These are phyloP conservation scores for Myxozyma monticola DNA, from an alignment of 805 yeast genomes.

Conservation along the genomic window DNA sequence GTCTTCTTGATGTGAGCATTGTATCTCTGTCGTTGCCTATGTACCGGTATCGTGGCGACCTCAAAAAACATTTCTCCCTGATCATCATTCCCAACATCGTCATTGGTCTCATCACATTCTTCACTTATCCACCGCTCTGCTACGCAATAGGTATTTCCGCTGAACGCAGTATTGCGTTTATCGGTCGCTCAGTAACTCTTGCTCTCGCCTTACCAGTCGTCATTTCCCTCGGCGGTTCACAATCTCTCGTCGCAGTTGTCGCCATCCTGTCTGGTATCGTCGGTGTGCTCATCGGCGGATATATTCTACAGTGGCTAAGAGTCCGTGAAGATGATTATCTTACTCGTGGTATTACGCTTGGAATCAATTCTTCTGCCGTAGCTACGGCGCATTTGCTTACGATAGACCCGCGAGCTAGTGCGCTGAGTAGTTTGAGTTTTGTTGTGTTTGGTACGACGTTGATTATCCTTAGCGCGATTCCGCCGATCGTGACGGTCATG, in stretches of 20 bases:
- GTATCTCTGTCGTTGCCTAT: conserved; percentile 75
- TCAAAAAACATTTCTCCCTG: conserved; percentile 56
- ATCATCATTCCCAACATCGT: conserved; percentile 60
- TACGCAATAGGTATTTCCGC: conserved; percentile 63
- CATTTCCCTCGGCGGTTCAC: conserved; percentile 64
- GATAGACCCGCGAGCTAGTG: conserved; percentile 76
- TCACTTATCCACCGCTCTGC: conserved; percentile 70
- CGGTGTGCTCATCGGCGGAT: conserved; percentile 69
- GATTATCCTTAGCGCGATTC: conserved; percentile 66
- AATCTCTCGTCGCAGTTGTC: conserved; percentile 72
- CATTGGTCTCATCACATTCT: conserved; percentile 58
- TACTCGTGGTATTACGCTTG: conserved; percentile 73
- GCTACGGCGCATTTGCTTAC: conserved; percentile 74
- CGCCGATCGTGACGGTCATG: conserved; percentile 52
- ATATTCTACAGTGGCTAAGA: conserved; percentile 49
- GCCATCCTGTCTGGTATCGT: conserved; percentile 75
- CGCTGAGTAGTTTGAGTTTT: conserved; percentile 70
- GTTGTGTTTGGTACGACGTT: conserved; percentile 70
- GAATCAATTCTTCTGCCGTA: conserved; percentile 78
- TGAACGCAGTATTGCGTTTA: conserved; percentile 65
- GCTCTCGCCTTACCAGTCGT: conserved; percentile 79
- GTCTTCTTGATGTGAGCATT: conserved; percentile 75
- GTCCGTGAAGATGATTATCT: conserved; percentile 65
- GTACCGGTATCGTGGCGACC: conserved; percentile 69
- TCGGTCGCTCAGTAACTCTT: conserved; percentile 75